Conservation (phyloP, 768 basidiomycete species). For the Lentinula edodes region DNA sequence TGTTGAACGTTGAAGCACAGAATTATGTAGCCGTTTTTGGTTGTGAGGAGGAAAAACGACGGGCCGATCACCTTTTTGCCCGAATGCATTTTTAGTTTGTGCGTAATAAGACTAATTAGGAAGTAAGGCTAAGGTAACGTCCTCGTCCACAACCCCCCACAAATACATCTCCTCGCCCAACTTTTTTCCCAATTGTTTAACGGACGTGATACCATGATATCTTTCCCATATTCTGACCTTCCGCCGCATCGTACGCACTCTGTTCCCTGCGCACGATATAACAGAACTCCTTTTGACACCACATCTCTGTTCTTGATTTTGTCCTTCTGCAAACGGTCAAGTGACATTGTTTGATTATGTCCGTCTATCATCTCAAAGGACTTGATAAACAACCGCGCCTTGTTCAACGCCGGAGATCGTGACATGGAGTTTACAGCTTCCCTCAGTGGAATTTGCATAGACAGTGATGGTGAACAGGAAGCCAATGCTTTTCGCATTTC, state of each 20-base stretch:
- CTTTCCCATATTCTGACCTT: conserved; percentile 39
- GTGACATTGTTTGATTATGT: conserved; percentile 31
- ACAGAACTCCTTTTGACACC: conserved; percentile 53
- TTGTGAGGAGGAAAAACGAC: too few relatives aligned
- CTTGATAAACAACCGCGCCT: conserved; percentile 67
- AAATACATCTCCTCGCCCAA: conserved; percentile 60
- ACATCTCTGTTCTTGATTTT: conserved; percentile 50
- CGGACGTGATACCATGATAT: conserved; percentile 18
- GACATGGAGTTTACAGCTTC: conserved; percentile 42
- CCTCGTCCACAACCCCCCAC: conserved; percentile 60
- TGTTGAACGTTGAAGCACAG: background rate
- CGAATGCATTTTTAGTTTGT: too few relatives aligned
- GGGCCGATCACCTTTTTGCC: background rate
- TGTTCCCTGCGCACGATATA: conserved; percentile 29
- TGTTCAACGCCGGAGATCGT: conserved; percentile 48
- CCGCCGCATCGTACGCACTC: conserved; percentile 64
- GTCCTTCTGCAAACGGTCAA: conserved; percentile 27
- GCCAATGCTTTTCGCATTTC: conserved; percentile 49
- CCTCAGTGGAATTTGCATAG: conserved; percentile 37
- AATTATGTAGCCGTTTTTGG: background rate
- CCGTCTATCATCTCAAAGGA: conserved; percentile 67
- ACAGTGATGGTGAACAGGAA: conserved; percentile 49
- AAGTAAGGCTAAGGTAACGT: background rate
- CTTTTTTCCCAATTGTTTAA: conserved; percentile 62
- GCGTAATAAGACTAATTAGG: too few relatives aligned